Evolutionary conservation across 345 rosid genomes (phyloP), one percentile per base, ranked within the genome.

Genomic region (Salix udensis): DNA sequence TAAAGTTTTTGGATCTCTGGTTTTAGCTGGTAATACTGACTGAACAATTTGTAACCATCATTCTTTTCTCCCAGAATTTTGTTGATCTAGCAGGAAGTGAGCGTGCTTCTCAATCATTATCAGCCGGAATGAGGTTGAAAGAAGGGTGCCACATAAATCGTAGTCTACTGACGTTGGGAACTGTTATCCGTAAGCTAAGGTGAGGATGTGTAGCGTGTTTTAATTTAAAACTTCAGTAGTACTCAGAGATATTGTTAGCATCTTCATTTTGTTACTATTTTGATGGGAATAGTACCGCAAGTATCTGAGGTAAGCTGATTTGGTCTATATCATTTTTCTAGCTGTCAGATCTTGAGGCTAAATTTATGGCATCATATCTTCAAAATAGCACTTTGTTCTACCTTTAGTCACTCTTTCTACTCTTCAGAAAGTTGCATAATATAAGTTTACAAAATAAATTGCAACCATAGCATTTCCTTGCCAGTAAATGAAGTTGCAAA

Each of bases 21-120:
- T 37, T 78, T 67, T 74, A 3, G 58, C 21, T 68, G 39, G 31
- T 72, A 31, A 53, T 12, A 30, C 66, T 16, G 53, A 60, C 70
- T 24, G 72, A 53, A 48, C 40, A 58, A 52, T 60, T 64, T 67
- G 62, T 76, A 28, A 26, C 48, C 9, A 70, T 53, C 60, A 44
- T 71, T 83, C 65, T 80, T 11, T 65, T 81, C 77, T 72, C 52
- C 71, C 87, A 91, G 95, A 96, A 91, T 82, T 92, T 96, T 78
- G 74, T 93, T 78, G 99, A 96, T 90, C 92, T 96, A 26, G 99
- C 97, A 0, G 98, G 97, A 88, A 93, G 99, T 85, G 98, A 93
- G 81, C 98, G 96, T 74, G 98, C 98, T 70, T 96, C 99, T 78
- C 96, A 95, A 84, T 83, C 97, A 72, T 79, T 87, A 79, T 89